These are phyloP conservation scores for Hyphochytrium catenoides DNA, from an alignment of 352 stramenopile genomes.

Conservation along the genomic window DNA sequence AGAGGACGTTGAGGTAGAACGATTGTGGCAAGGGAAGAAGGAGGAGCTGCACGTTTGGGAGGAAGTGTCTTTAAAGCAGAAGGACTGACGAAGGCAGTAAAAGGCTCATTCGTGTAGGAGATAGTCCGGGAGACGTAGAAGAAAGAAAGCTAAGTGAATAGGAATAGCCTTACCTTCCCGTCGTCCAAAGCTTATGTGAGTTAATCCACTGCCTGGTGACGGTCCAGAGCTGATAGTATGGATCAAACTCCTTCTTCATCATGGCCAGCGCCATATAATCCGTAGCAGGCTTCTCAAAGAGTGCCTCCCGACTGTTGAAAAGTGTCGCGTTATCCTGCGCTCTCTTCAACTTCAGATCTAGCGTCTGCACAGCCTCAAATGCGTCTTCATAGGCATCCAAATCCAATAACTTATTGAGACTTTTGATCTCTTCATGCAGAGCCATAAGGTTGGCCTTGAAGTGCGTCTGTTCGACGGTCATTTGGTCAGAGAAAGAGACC, in stretches of 20 bases:
- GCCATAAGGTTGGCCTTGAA: conserved; percentile 61
- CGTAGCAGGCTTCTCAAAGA: conserved; percentile 67
- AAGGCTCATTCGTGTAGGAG: too few relatives aligned
- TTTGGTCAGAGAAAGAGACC: conserved; percentile 64
- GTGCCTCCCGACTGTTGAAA: conserved; percentile 74
- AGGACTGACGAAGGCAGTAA: too few relatives aligned
- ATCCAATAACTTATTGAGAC: conserved; percentile 58
- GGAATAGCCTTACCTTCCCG: too few relatives aligned
- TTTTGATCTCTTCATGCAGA: conserved; percentile 66
- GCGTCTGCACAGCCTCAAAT: conserved; percentile 42
- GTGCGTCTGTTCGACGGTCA: conserved; percentile 75
- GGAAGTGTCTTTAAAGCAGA: too few relatives aligned
- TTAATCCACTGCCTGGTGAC: conserved; percentile 72
- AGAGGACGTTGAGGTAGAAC: too few relatives aligned
- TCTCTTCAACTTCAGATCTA: conserved; percentile 65
- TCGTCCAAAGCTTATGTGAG: conserved; percentile 70
- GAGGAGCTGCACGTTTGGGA: too few relatives aligned
- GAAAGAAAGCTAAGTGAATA: too few relatives aligned
- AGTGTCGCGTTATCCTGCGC: conserved; percentile 62
- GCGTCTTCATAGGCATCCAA: conserved; percentile 63
- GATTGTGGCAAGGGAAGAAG: too few relatives aligned
- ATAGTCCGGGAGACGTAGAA: too few relatives aligned
- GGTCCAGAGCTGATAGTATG: conserved; percentile 75
- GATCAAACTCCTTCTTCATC: conserved; percentile 78
- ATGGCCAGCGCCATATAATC: conserved; percentile 59